Conservation (phyloP, 768 basidiomycete species). For the Lyophyllum semitale region DNA sequence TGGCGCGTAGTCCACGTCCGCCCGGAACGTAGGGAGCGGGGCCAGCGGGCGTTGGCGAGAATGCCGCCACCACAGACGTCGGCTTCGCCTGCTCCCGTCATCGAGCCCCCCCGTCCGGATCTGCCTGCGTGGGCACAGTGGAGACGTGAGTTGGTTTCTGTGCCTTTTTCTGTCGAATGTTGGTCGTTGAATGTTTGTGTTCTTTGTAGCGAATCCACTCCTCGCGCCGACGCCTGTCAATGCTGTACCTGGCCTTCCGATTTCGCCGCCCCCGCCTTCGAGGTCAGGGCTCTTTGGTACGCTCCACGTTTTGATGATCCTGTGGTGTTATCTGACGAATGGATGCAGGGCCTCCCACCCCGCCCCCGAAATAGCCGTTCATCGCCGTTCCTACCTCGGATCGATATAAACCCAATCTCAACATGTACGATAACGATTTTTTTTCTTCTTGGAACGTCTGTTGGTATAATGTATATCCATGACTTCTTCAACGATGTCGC, state of each 20-base stretch:
- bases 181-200: not conserved
- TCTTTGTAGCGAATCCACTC: constrained; percentile 11
- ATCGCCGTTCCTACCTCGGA: no score
- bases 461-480: not conserved
- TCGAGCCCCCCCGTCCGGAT: constrained; percentile 51
- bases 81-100: constrained; percentile 38
- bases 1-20: constrained; percentile 78
- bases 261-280: constrained; percentile 6
- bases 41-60: constrained; percentile 35
- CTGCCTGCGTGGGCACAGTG: constrained; percentile 77
- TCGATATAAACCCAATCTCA: not conserved
- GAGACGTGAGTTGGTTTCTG: constrained; percentile 7
- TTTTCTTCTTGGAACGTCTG: not conserved
- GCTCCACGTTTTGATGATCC: not conserved
- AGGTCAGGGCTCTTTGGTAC: not conserved
- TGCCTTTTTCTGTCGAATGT: not conserved
- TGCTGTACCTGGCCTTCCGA: not conserved
- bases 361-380: not conserved
- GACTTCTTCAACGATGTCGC: not conserved
- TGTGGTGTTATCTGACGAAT: not conserved
- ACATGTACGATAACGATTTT: not conserved
- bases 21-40: constrained; percentile 44
- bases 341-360: not conserved
- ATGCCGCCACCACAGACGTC: constrained; percentile 45
- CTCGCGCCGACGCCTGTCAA: constrained; percentile 14